These are phyloP conservation scores for Mortierella alpina DNA, from an alignment of 192 early-diverging fungal species.

Conservation along the genomic window DNA sequence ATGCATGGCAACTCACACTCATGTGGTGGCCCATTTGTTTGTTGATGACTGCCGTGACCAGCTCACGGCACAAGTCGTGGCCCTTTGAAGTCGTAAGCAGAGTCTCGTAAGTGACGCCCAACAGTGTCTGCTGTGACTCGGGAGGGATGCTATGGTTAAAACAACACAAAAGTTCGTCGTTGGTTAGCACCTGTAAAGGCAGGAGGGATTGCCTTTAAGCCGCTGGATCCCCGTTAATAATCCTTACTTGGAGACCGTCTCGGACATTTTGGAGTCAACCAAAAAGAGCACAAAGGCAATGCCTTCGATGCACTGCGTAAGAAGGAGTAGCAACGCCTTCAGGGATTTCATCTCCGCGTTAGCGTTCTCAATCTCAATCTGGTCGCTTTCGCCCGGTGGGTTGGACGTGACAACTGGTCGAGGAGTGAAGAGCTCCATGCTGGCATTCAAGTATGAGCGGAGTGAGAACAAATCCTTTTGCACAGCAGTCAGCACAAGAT, in stretches of 20 bases:
- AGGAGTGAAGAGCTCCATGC: slow-evolving; percentile 36
- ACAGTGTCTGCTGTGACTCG: slow-evolving; percentile 58
- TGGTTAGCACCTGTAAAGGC: not conserved
- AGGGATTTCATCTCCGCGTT: slow-evolving; percentile 70
- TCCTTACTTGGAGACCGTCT: slow-evolving; percentile 55
- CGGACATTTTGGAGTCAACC: slow-evolving; percentile 71
- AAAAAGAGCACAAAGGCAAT: slow-evolving; percentile 76
- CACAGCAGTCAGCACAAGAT: slow-evolving; percentile 38
- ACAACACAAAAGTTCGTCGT: not conserved
- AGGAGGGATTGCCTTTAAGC: not conserved
- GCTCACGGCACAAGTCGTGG: slow-evolving; percentile 64
- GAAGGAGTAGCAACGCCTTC: slow-evolving; percentile 65
- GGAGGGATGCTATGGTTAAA: slow-evolving; percentile 40
- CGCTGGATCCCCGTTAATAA: not conserved
- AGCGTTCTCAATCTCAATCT: slow-evolving; percentile 48
- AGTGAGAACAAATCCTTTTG: slow-evolving; percentile 39
- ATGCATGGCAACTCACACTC: slow-evolving; percentile 55
- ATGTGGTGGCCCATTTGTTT: slow-evolving; percentile 62
- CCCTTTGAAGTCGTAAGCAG: slow-evolving; percentile 64
- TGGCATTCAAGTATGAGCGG: slow-evolving; percentile 16
- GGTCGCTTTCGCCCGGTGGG: slow-evolving; percentile 46
- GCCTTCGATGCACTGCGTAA: slow-evolving; percentile 69
- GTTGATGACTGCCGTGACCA: slow-evolving; percentile 76
- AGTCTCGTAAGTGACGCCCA: slow-evolving; percentile 66
- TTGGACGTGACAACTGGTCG: slow-evolving; percentile 25